Base-by-base conservation (phyloP, 352 stramenopile genomes). In the Phytopythium chamaehyphon region DNA sequence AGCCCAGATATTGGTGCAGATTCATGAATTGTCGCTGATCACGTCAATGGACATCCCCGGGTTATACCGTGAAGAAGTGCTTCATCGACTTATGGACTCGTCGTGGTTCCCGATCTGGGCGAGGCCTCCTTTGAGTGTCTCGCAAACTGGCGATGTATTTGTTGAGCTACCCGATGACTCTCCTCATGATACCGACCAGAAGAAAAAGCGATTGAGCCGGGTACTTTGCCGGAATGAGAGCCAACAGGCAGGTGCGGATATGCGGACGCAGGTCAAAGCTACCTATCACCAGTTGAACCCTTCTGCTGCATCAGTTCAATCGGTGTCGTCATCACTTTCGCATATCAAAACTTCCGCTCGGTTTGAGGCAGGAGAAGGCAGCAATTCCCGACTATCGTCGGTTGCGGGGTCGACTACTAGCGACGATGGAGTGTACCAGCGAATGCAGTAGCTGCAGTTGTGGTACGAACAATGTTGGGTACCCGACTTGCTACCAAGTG, bases 21-120 rank as follows among this genome's bases (percentile, higher is more conserved):
- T 74, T 2, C 67, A 73, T 42, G 60, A 82, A 33, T 62, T 63
- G 22, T 65, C 76, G 3, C 59, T 56, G 23, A 60, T 71, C 18
- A 57, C 76, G 38, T 62, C 64, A 3, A 35, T 51, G 1, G 62
- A 52, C 1, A 67, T 82, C 26, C 64, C 68, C 1, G 37, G 50
- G 1, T 44, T 57, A 1, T 47, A 70, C 31, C 64, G 68, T 5
- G 56, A 71, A 40, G 47, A 42, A 2, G 60, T 70, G 1, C 44
- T 77, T 16, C 44, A 62, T 15, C 49, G 62, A 18, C 64, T 66
- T 19, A 22, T 73, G 11, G 28, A 62, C 28, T 14, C 42, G 21
- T 45, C 51, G 4, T 22, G 58, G 1, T 62, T 63, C 15, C 54
- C 19, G 6, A 38, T 36, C 7, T 65, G 51, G 38, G 55, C 68